A percentile compares a stretch with the other conserved stretches of the same genome.
These are phyloP conservation scores for Rozella allomycis DNA, from an alignment of 371 early-diverging fungal genomes.

Conservation along the genomic window DNA sequence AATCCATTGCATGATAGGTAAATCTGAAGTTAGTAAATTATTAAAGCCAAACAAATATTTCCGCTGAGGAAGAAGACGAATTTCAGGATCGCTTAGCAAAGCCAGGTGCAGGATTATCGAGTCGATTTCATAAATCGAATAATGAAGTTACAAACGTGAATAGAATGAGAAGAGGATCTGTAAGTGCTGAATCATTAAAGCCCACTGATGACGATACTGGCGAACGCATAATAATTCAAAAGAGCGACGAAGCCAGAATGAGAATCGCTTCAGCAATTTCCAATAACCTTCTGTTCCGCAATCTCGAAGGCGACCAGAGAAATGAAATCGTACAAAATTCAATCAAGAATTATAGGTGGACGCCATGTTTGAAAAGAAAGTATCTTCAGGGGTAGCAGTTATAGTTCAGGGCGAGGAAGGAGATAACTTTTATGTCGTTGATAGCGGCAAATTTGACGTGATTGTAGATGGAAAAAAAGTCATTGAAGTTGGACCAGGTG, in stretches of 20 bases:
- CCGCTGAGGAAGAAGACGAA: not conserved
- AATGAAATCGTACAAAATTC: constrained; percentile 77
- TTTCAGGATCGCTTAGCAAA: not conserved
- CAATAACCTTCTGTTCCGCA: constrained; percentile 76
- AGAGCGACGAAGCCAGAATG: constrained; percentile 51
- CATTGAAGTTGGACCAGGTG: constrained; percentile 50
- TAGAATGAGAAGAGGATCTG: constrained; percentile 53
- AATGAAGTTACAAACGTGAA: constrained; percentile 1
- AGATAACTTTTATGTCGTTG: constrained; percentile 92
- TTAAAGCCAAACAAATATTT: not conserved
- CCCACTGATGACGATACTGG: constrained; percentile 47
- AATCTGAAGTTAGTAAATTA: not conserved
- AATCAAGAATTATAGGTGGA: too few species aligned
- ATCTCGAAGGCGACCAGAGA: constrained; percentile 84
- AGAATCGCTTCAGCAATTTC: constrained; percentile 57
- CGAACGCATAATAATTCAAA: constrained; percentile 53
- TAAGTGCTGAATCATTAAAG: constrained; percentile 88
- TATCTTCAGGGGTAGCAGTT: constrained; percentile 43
- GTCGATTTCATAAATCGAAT: too few species aligned
- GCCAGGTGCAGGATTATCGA: too few species aligned
- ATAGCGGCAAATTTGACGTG: constrained; percentile 81
- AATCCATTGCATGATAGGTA: too few species aligned
- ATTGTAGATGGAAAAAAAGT: constrained; percentile 49
- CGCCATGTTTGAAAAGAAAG: constrained; percentile 82
- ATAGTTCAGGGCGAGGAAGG: constrained; percentile 91